Evolutionary conservation across 495 filamentous ascomycete species (phyloP), one percentile per base, ranked within the genome.

Genomic region (Eremomyces bilateralis): DNA sequence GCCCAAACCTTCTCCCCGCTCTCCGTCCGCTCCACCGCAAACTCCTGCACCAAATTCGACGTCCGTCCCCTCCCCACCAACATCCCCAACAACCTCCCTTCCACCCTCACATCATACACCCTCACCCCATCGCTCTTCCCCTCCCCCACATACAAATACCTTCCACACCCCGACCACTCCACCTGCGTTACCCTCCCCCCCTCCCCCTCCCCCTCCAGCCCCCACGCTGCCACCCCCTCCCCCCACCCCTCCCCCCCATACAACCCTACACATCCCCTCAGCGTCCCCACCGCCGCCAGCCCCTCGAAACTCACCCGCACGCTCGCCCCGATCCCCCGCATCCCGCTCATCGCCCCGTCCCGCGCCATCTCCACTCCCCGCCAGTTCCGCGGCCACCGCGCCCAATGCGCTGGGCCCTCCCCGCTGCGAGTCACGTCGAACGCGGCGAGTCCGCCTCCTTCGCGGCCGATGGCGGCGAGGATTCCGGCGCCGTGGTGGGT

Each of bases 101-200:
- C 67, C 3, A 75, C 74, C 11, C 90, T 64, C 19, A 94, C 60
- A 56, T 97, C 88, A 56, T 83, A 94, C 1, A 92, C 63, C 33
- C 79, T 49, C 6, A 93, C 49, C 4, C 71, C 75, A 25, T 66
- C 61, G 33, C 80, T 75, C 44, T 68, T 69, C 21, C 90, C 65
- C 60, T 95, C 90, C n/a, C 71, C 76, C 12, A 91, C 68, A 45
- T 80, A 73, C 21, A 97, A 54, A 54, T 93, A 95, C 39, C 69
- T 59, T n/a, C 80, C 85, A 57, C 81, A 85, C 0, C 70, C 65
- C 43, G 77, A 85, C 84, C 81, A 92, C 1, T 62, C 33, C 10
- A 80, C 58, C 44, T 88, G 75, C 20, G 71, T 74, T 15, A 95
- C 52, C 2, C 88, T 85, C 0, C 53, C 54, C 1, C 81, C 81